Percentiles rank a stretch among this genome's conserved stretches.
Conservation (phyloP, 2,329 filamentous ascomycete genomes). For the Ciborinia camelliae region DNA sequence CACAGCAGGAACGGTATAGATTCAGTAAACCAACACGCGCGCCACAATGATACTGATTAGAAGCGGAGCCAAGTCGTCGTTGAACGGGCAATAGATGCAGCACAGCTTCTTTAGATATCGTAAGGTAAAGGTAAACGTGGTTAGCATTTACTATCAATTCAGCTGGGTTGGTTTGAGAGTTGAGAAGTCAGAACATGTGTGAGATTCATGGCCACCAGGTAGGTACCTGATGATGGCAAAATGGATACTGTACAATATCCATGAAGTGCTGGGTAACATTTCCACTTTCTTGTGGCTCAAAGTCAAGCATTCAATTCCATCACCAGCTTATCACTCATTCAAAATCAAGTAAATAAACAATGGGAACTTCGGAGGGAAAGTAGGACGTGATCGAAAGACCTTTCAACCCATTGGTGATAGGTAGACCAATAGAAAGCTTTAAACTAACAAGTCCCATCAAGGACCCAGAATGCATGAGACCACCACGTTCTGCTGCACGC, state of each 20-base stretch:
- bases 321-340: constrained; percentile 12
- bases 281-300: constrained; percentile 12
- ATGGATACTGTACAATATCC: not conserved
- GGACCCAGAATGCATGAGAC: constrained; percentile 18
- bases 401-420: constrained; percentile 14
- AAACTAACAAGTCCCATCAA: constrained; percentile 13
- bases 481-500: constrained; percentile 18
- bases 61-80: constrained; percentile 18
- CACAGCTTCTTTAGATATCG: not conserved
- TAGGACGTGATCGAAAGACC: constrained; percentile 19
- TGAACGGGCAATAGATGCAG: constrained; percentile 14
- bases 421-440: constrained; percentile 2
- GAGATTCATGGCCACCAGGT: constrained; percentile 8
- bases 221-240: constrained; percentile 6
- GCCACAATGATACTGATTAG: constrained; percentile 15
- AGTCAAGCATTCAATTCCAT: constrained; percentile 7
- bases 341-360: constrained; percentile 16
- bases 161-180: constrained; percentile 11
- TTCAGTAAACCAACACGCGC: constrained; percentile 4
- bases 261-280: constrained; percentile 8
- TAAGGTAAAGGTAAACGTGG: not conserved
- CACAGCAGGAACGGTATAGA: constrained; percentile 4
- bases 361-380: constrained; percentile 1
- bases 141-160: constrained; percentile 1
- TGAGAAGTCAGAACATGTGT: not conserved